phyloP scores from a whole-genome alignment of 1,284 basidiomycete species.

The Mycena sp. region DNA sequence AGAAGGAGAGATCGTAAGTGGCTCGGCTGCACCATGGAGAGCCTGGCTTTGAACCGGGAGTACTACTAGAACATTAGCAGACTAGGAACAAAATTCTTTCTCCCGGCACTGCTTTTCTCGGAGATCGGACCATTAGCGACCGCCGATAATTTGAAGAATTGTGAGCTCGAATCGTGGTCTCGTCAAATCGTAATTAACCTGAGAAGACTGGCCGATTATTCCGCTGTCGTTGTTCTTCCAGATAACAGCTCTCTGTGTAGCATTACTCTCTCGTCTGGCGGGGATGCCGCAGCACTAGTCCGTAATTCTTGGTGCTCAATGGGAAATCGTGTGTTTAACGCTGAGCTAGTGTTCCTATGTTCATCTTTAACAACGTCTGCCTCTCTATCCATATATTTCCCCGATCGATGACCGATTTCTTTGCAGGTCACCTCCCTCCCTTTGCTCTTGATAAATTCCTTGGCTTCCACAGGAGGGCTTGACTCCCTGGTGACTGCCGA shows the following conservation, averaged over 20 bases:
- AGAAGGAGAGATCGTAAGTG: slow-evolving; percentile 23
- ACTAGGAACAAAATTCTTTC: slow-evolving; percentile 25
- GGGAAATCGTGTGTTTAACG: not conserved
- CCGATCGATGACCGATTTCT: not conserved
- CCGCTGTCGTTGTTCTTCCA: slow-evolving; percentile 29
- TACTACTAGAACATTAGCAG: slow-evolving; percentile 17
- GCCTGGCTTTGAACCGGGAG: not conserved
- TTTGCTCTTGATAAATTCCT: slow-evolving; percentile 22
- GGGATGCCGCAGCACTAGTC: slow-evolving; percentile 27
- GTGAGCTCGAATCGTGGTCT: slow-evolving; percentile 2
- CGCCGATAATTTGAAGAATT: slow-evolving; percentile 17
- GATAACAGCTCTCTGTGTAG: slow-evolving; percentile 11
- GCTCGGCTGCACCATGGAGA: not conserved
- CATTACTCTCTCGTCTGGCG: not conserved
- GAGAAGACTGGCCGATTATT: slow-evolving; percentile 29
- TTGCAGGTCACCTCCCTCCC: slow-evolving; percentile 29
- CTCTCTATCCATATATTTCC: not conserved
- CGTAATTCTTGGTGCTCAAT: not conserved
- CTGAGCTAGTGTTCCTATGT: slow-evolving; percentile 24
- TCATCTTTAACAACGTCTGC: slow-evolving; percentile 29
- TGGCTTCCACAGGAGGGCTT: slow-evolving; percentile 24
- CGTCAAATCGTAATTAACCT: not conserved
- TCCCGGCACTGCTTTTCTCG: slow-evolving; percentile 27
- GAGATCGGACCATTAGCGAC: slow-evolving; percentile 29
- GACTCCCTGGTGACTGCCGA: slow-evolving; percentile 19